Percentiles rank a stretch among this genome's conserved stretches.
Evolutionary conservation across 2,329 filamentous ascomycete genomes (phyloP).

Genomic region (Plenodomus lindquistii): DNA sequence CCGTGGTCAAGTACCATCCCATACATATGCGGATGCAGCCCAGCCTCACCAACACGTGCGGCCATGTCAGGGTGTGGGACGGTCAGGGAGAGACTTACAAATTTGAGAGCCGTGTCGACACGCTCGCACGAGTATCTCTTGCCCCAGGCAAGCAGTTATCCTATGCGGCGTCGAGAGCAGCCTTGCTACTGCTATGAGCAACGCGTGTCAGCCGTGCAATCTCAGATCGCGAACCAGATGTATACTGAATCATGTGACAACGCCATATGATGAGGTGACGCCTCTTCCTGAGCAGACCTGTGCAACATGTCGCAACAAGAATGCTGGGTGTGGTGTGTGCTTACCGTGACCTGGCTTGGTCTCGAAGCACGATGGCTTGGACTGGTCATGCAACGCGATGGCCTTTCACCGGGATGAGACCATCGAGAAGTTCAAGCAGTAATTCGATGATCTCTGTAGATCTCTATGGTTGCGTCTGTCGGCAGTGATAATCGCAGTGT

Average conservation of each 20-base stretch:
- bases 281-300: neutral
- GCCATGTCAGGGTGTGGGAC: too few relatives aligned
- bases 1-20: constrained; percentile 9
- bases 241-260: neutral
- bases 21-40: neutral
- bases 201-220: constrained; percentile 17
- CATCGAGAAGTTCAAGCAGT: constrained; percentile 12
- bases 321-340: constrained; percentile 16
- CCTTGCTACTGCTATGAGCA: too few relatives aligned
- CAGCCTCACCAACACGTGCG: neutral
- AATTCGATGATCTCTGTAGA: neutral
- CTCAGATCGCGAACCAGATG: neutral
- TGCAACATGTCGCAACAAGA: neutral
- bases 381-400: constrained; percentile 15
- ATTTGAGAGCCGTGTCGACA: too few relatives aligned
- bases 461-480: constrained; percentile 3
- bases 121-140: too few relatives aligned
- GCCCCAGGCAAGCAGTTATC: too few relatives aligned
- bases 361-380: constrained; percentile 27
- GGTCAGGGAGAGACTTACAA: too few relatives aligned
- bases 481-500: constrained; percentile 12
- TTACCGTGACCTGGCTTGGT: constrained; percentile 24
- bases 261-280: neutral
- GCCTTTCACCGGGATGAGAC: constrained; percentile 14
- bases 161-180: neutral